A percentile compares a stretch with the other conserved stretches of the same genome.
These are phyloP conservation scores for Protomyces arabidopsidicola DNA, from an alignment of 1,139 yeast genomes.

Conservation along the genomic window DNA sequence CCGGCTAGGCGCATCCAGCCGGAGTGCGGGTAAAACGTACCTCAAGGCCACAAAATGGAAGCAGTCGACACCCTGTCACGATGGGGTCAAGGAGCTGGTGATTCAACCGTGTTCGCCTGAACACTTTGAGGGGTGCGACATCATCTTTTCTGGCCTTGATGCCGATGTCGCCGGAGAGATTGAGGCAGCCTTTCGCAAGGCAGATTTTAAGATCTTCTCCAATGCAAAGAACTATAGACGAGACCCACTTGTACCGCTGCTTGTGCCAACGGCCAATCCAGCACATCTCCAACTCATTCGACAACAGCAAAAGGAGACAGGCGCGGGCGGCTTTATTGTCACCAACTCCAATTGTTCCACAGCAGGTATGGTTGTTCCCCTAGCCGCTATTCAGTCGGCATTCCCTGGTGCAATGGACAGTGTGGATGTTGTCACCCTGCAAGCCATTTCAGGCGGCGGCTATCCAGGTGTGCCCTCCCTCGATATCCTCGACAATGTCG, in stretches of 20 bases:
- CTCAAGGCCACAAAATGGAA: constrained; percentile 90
- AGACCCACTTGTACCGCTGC: constrained; percentile 77
- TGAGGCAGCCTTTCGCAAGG: constrained; percentile 75
- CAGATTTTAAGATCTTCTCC: constrained; percentile 79
- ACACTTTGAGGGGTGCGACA: constrained; percentile 79
- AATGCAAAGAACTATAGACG: constrained; percentile 96
- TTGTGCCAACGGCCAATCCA: constrained; percentile 94
- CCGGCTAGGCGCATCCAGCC: constrained; percentile 84
- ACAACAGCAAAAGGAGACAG: constrained; percentile 49
- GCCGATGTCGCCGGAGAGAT: constrained; percentile 84
- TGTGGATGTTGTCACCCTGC: constrained; percentile 85
- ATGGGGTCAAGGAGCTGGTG: constrained; percentile 53
- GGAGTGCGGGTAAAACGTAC: constrained; percentile 90
- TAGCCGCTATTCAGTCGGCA: constrained; percentile 80
- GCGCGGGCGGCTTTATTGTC: constrained; percentile 72
- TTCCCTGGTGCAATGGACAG: constrained; percentile 80
- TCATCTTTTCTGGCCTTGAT: constrained; percentile 92
- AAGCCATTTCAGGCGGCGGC: constrained; percentile 98
- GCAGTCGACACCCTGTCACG: constrained; percentile 80
- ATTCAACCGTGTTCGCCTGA: constrained; percentile 77
- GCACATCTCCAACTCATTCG: constrained; percentile 79
- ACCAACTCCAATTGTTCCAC: constrained; percentile 98
- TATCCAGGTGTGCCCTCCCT: constrained; percentile 97
- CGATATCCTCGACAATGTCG: constrained; percentile 87
- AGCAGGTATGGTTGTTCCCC: constrained; percentile 94